Base-by-base conservation (phyloP, 139 green algal genomes). In the Ulvella scutata region DNA sequence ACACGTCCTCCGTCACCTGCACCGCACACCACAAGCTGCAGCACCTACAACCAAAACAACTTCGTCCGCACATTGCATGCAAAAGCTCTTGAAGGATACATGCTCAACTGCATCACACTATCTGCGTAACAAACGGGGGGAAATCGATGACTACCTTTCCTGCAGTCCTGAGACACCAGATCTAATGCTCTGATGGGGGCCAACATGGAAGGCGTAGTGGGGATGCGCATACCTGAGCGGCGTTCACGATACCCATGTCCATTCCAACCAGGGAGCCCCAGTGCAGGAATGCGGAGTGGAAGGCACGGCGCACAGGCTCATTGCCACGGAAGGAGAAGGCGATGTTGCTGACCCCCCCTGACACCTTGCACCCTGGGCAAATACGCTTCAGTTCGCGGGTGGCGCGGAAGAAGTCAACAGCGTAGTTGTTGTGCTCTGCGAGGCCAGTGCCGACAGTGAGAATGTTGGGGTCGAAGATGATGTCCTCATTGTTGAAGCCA, bases 231-330 rank as follows among this genome's bases (percentile, higher is more conserved):
- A 84, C 83, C 82, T 97, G 92, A 2, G 82, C 85, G 0, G 94
- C 87, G 81, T 99, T 98, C 13, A 99, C 94, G 72, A 99, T 99
- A 80, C 94, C 94, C 94, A 99, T 99, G 89, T 99, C 94, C 94
- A 99, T 98, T 79, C 94, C 94, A 2, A 92, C 91, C 37, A 84
- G 81, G 82, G 91, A 97, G 4, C 92, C 93, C 80, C 97, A 90
- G 84, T 98, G 84, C 78, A 98, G 84, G 86, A 98, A 98, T 23
- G 90, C 89, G 13, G 75, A 88, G 85, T 98, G 93, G 87, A 98
- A 97, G 29, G 84, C 91, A 23, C 93, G 86, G 31, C 93, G 88
- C 67, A 98, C 93, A 3, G 93, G 77, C 86, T 97, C 88, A 74
- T 99, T 99, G 78, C 94, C 94, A 10, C 94, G 87, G 93, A 99